Base-by-base conservation (phyloP, 352 stramenopile species). In the Globisporangium lucens region DNA sequence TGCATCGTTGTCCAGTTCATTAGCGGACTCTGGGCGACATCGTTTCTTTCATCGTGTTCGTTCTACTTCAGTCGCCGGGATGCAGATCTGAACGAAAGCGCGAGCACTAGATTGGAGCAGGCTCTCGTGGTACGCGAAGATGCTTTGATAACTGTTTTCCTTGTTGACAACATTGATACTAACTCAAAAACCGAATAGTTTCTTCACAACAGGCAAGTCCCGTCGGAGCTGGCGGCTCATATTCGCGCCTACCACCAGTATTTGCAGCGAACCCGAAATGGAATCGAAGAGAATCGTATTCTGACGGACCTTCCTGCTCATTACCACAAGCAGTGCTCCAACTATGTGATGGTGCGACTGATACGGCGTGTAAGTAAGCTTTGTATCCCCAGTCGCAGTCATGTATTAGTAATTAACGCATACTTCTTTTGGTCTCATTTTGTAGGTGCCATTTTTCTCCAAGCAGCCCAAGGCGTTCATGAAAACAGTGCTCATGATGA, bases 51-150 rank as follows among this genome's bases (percentile, higher is more conserved):
- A 12, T 62, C 70, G 13, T 75, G 70, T 24, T 70, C 66, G 51
- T 75, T 75, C 56, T 73, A 75, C 60, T 73, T 75, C 43, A 75
- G 56, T 17, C 63, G 61, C 13, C 61, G 62, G 4, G 66, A 73
- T 43, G 67, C 56, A 4, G 59, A 71, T 43, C 24, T 75, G 35
- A 36, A 66, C 29, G 35, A 60, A 9, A 71, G 65, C 24, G 56
- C 72, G 20, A 70, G 57, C 27, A 75, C 70, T n/a, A 55, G 67
- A 20, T 53, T 75, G 13, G 61, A 72, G 24, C 70, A 75, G 27
- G 65, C 59, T 10, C 61, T 75, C 15, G 56, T 52, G 63, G 68
- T 74, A n/a, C 13, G 68, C 56, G 17, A 10, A 17, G 22, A 0
- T 24, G 2, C 30, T 69, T 49, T 24, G 1, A 17, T 33, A 47